Conservation (phyloP, 225 moss, liverwort and hornwort genomes). For the Lunularia cruciata region DNA sequence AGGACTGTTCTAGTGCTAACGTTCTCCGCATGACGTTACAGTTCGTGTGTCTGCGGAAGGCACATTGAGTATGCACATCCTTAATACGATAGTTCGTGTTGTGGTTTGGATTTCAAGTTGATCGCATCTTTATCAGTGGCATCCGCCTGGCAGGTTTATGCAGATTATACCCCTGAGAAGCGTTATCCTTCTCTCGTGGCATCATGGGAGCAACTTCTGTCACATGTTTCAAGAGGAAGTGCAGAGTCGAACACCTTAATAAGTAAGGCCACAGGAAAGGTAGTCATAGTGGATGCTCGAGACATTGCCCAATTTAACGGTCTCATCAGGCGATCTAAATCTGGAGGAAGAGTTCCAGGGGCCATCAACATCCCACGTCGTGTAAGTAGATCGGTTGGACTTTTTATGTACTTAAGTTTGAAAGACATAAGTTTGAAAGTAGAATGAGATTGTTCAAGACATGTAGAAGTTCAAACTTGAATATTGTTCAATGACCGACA, state of each 20-base stretch:
- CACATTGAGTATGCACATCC: too few relatives aligned
- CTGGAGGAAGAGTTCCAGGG: conserved; percentile 29
- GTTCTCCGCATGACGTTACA: too few relatives aligned
- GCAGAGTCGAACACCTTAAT: neutral
- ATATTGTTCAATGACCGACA: neutral
- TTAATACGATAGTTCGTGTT: too few relatives aligned
- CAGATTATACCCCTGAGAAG: conserved; percentile 14
- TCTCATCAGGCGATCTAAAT: conserved; percentile 18
- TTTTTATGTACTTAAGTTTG: too few relatives aligned
- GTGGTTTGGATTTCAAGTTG: too few relatives aligned
- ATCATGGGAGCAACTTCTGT: conserved; percentile 25
- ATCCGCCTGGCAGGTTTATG: conserved; percentile 25
- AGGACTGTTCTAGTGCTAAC: too few relatives aligned
- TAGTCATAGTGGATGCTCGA: conserved; percentile 27
- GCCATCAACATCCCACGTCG: conserved; percentile 28
- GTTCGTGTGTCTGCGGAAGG: neutral
- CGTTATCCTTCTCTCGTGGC: conserved; percentile 18
- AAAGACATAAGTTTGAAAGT: too few relatives aligned
- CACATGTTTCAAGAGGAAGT: neutral
- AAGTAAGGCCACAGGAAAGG: neutral
- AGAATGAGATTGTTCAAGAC: too few relatives aligned
- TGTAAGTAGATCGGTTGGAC: conserved; percentile 17
- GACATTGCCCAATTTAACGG: conserved; percentile 24
- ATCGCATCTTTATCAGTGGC: too few relatives aligned
- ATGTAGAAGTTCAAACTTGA: neutral